Base-by-base conservation (phyloP, 495 filamentous ascomycete species). In the Hapsidospora chrysogenum region DNA sequence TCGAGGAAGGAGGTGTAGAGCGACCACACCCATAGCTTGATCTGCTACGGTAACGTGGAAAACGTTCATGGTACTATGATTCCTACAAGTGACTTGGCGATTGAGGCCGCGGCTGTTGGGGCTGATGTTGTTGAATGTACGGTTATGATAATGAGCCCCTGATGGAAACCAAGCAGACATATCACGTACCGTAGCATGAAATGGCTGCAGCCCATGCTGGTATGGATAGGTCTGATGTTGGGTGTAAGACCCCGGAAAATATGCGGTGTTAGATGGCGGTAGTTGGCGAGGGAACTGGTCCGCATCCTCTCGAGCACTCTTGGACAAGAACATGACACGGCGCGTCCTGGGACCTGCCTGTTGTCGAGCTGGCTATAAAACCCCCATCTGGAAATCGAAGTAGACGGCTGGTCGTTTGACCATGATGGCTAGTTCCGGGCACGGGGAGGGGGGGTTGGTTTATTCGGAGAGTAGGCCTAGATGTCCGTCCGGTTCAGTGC, bases 1-100 rank as follows among this genome's bases (percentile, higher is more conserved):
- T 55, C 32, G 60, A 48, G 0, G 56, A 54, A 4, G 61, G 61
- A 11, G 60, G 60, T 6, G 61, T 60, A 13, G 61, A 64, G 27
- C 49, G 49, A 14, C 60, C 60, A 15, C 61, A 49, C 31, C 58
- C 60, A 29, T 55, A 48, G 14, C 46, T 48, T 1, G 47, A 33
- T 20, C 36, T 42, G 31, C 17, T 33, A n/a, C 17, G 19, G n/a
- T 19, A 18, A 18, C 31, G 31, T 6, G 31, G 23, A 26, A 26
- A 11, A 26, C 23, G 23, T 11, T 26, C 23, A 6, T 26, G 6
- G 23, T 26, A 6, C 23, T 26, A 26, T 26, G 23, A 6, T 26
- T 26, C 23, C 23, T n/a, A n/a, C 23, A 26, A 26, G 6, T 26
- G 23, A 6, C 6, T 6, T 26, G 11, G 11, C 11, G 23, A 11